Percentiles rank a stretch among this genome's conserved stretches.
phyloP scores from a whole-genome alignment of 108 stramenopile genomes.

The Epithemia pelagica region DNA sequence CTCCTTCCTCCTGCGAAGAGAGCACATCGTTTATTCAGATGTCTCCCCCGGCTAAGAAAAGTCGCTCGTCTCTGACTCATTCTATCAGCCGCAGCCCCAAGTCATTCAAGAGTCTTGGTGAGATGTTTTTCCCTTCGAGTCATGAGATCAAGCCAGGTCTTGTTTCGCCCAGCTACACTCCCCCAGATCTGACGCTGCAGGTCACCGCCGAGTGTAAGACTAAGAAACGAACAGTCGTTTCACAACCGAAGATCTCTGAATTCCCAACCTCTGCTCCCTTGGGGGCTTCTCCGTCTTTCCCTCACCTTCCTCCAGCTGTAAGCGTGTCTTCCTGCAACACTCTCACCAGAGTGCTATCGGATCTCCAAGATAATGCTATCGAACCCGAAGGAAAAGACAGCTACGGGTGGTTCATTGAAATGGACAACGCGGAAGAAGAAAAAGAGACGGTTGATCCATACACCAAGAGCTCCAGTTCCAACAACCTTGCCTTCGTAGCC shows the following conservation, averaged over 20 bases:
- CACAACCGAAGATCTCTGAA: not conserved
- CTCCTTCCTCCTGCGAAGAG: not conserved
- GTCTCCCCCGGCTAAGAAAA: slow-evolving; percentile 2
- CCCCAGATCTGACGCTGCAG: not conserved
- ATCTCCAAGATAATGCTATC: slow-evolving; percentile 15
- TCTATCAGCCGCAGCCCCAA: slow-evolving; percentile 8
- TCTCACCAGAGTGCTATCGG: slow-evolving; percentile 38
- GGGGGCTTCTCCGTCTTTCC: slow-evolving; percentile 18
- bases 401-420: slow-evolving; percentile 54
- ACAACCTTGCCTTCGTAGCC: slow-evolving; percentile 34
- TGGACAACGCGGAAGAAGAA: slow-evolving; percentile 19
- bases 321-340: slow-evolving; percentile 39
- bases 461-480: not conserved
- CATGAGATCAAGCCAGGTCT: not conserved
- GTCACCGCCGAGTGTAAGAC: not conserved
- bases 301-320: slow-evolving; percentile 46
- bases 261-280: not conserved
- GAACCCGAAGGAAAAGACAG: slow-evolving; percentile 11
- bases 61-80: slow-evolving; percentile 1
- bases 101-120: slow-evolving; percentile 10
- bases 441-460: not conserved
- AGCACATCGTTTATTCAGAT: not conserved
- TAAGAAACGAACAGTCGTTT: not conserved
- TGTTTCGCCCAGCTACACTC: not conserved
- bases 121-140: not conserved